These are phyloP conservation scores for Boletus reticuloceps DNA, from an alignment of 768 basidiomycete genomes.

Conservation along the genomic window DNA sequence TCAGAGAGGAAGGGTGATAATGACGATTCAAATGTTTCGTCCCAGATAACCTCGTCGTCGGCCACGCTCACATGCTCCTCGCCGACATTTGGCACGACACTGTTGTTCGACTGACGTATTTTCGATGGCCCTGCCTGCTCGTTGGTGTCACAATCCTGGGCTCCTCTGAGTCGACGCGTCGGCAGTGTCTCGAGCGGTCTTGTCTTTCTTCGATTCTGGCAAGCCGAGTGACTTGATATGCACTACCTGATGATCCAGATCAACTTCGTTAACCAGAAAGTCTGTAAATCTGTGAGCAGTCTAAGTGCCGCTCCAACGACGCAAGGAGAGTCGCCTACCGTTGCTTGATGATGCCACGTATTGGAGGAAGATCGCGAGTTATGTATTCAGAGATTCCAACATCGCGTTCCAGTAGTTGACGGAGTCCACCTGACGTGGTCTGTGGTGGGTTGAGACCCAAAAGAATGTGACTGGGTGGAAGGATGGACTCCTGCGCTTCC, in stretches of 20 bases:
- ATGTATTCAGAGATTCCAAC: slow-evolving; percentile 93
- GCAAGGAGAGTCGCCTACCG: slow-evolving; percentile 48
- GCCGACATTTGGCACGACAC: background rate
- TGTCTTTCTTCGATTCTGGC: slow-evolving; percentile 54
- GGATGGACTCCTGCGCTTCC: slow-evolving; percentile 27
- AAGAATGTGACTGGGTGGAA: slow-evolving; percentile 75
- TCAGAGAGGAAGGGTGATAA: slow-evolving; percentile 65
- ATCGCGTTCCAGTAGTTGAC: slow-evolving; percentile 67
- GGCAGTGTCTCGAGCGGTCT: slow-evolving; percentile 15
- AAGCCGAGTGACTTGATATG: slow-evolving; percentile 76
- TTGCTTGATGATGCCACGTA: slow-evolving; percentile 96
- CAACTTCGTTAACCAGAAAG: slow-evolving; percentile 92
- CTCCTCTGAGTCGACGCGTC: slow-evolving; percentile 11
- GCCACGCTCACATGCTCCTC: background rate
- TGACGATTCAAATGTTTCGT: slow-evolving; percentile 51
- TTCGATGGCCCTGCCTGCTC: slow-evolving; percentile 4
- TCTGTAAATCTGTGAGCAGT: slow-evolving; percentile 78
- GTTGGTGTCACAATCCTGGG: slow-evolving; percentile 3
- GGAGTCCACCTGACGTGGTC: slow-evolving; percentile 48
- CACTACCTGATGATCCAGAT: slow-evolving; percentile 73
- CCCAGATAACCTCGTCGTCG: slow-evolving; percentile 54
- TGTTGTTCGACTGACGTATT: background rate
- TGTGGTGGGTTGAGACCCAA: slow-evolving; percentile 57
- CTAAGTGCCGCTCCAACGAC: background rate
- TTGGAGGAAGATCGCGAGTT: slow-evolving; percentile 60